Evolutionary conservation across 306 rosid genomes (phyloP).

Genomic region (Vigna nakashimae): DNA sequence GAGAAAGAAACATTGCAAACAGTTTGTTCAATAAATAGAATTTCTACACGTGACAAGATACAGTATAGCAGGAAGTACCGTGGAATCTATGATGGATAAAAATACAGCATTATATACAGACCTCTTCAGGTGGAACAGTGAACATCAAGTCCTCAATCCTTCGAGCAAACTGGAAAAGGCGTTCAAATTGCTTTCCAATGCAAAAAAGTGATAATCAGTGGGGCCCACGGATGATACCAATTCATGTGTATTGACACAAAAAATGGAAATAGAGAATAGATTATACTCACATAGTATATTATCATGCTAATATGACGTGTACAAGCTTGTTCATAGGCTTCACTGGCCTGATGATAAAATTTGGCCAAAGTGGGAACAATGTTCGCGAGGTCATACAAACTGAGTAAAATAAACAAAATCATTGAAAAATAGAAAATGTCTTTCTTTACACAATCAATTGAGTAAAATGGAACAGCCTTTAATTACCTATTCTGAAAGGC

Average conservation of each 20-base stretch:
- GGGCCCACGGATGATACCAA: slow-evolving; percentile 16
- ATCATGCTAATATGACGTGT: slow-evolving; percentile 91
- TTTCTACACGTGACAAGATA: slow-evolving; percentile 22
- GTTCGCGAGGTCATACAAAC: slow-evolving; percentile 98
- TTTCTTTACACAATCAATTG: slow-evolving; percentile 37
- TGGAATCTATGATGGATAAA: slow-evolving; percentile 22
- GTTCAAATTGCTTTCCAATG: slow-evolving; percentile 87
- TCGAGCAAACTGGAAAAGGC: slow-evolving; percentile 88
- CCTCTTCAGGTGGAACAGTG: slow-evolving; percentile 97
- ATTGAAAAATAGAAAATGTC: slow-evolving; percentile 26
- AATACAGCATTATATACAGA: slow-evolving; percentile 47
- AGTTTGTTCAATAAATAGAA: slow-evolving; percentile 13
- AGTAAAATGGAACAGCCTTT: slow-evolving; percentile 2
- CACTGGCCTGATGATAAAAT: slow-evolving; percentile 99
- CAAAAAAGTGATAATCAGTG: slow-evolving; percentile 28
- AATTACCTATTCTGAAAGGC: slow-evolving; percentile 95
- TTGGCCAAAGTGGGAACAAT: slow-evolving; percentile 97
- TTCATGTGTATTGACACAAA: slow-evolving; percentile 20
- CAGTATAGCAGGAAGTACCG: not conserved
- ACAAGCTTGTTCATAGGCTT: slow-evolving; percentile 98
- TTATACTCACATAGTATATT: slow-evolving; percentile 72
- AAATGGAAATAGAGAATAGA: not conserved
- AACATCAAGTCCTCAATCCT: slow-evolving; percentile 92
- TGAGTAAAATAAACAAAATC: slow-evolving; percentile 45
- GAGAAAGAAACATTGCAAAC: slow-evolving; percentile 16